Evolutionary conservation across 2,329 filamentous ascomycete species (phyloP).

Genomic region (Talaromyces sp.): DNA sequence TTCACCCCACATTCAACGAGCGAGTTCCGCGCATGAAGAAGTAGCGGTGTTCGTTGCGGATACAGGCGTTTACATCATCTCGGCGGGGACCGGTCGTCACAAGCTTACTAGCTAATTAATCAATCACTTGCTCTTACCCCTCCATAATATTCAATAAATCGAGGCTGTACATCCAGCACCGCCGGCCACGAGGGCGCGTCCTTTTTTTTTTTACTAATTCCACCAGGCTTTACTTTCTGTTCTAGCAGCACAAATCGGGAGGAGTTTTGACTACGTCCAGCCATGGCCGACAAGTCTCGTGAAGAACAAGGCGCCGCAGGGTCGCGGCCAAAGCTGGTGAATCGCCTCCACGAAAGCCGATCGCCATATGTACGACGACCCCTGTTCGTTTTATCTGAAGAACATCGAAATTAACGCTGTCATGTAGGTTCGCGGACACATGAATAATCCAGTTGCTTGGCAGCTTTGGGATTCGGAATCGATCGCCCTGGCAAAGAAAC

Average conservation of each 20-base stretch:
- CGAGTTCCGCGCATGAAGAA: not conserved
- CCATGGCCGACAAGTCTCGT: constrained; percentile 22
- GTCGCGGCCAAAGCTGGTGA: constrained; percentile 38
- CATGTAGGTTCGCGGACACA: constrained; percentile 62
- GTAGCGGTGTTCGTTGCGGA: not conserved
- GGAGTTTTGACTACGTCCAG: not conserved
- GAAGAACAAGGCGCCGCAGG: constrained; percentile 21
- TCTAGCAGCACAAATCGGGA: not conserved
- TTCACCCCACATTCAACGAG: not conserved
- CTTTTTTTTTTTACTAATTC: not conserved
- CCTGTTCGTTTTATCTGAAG: not conserved
- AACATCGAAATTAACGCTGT: not conserved
- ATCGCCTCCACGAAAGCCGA: constrained; percentile 55
- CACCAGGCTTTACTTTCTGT: not conserved
- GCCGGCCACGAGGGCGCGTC: not conserved
- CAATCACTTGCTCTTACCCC: constrained; percentile 2
- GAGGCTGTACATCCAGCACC: not conserved
- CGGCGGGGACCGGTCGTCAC: constrained; percentile 4
- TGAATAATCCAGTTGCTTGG: constrained; percentile 81
- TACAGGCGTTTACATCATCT: constrained; percentile 7
- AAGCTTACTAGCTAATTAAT: no score
- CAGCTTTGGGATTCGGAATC: constrained; percentile 78
- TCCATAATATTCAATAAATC: constrained; percentile 3
- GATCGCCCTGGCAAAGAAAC: constrained; percentile 66
- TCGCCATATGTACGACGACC: constrained; percentile 57